A percentile compares a stretch with the other conserved stretches of the same genome.
Evolutionary conservation across 139 green algal genomes (phyloP).

Genomic region (Chlamydomonas sphaeroides): DNA sequence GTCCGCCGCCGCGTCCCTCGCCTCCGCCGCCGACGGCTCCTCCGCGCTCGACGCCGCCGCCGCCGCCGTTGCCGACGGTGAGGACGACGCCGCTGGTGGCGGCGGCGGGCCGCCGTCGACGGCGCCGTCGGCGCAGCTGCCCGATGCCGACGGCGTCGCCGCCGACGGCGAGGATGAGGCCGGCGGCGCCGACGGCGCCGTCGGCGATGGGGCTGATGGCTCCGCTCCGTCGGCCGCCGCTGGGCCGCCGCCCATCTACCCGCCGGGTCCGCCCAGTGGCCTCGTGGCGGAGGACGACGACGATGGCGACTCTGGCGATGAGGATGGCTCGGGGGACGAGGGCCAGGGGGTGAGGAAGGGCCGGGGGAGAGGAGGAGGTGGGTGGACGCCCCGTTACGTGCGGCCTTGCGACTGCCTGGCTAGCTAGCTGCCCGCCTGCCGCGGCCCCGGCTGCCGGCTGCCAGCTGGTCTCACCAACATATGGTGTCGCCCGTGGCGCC

Average conservation of each 20-base stretch:
- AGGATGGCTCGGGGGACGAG: neutral
- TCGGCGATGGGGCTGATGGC: neutral
- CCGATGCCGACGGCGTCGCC: neutral
- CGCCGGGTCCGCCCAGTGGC: neutral
- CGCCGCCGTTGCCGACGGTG: neutral
- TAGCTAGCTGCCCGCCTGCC: no score
- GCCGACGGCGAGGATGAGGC: neutral
- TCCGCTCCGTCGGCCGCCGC: neutral
- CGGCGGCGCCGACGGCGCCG: neutral
- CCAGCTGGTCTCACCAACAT: no score
- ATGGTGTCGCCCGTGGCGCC: no score
- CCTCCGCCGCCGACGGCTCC: no score
- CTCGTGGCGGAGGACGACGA: neutral
- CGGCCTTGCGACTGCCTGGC: no score
- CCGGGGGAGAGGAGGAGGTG: neutral
- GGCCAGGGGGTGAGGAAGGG: neutral
- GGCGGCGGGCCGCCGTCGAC: neutral
- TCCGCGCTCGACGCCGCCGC: no score
- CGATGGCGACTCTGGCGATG: slow-evolving; percentile 16
- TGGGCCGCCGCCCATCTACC: neutral
- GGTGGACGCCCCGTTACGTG: no score
- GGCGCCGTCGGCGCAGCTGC: neutral
- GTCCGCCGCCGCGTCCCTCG: neutral
- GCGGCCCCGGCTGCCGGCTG: no score
- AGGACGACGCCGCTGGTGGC: no score